phyloP scores from a whole-genome alignment of 768 basidiomycete genomes.

The Megacollybia marginata region DNA sequence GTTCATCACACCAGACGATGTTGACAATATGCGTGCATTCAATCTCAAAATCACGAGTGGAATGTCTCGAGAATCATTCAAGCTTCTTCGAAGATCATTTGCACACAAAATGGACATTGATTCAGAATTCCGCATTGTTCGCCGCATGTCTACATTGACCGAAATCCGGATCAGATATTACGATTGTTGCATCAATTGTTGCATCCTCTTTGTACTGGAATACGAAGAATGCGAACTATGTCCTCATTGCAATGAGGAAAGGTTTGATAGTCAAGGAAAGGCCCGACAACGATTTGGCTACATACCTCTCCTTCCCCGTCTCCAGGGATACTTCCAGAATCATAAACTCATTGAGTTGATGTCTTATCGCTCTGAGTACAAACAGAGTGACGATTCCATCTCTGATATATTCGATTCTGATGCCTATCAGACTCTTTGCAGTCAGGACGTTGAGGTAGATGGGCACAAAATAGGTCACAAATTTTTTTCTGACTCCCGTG shows the following conservation, averaged over 20 bases:
- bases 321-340: slow-evolving; percentile 10
- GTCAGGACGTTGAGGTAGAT: slow-evolving; percentile 13
- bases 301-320: slow-evolving; percentile 20
- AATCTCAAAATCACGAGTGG: slow-evolving; percentile 13
- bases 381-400: not conserved
- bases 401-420: slow-evolving; percentile 24
- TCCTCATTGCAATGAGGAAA: not conserved
- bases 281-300: slow-evolving; percentile 18
- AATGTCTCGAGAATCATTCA: slow-evolving; percentile 16
- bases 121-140: not conserved
- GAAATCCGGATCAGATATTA: slow-evolving; percentile 24
- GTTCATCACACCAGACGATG: too few relatives aligned
- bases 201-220: slow-evolving; percentile 22
- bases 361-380: not conserved
- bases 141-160: slow-evolving; percentile 14
- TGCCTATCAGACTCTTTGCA: slow-evolving; percentile 12
- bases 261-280: slow-evolving; percentile 16
- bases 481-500: slow-evolving; percentile 22
- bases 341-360: too few relatives aligned
- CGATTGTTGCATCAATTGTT: too few relatives aligned
- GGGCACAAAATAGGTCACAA: slow-evolving; percentile 10
- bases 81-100: slow-evolving; percentile 10
- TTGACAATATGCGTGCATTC: too few relatives aligned
- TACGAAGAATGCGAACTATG: too few relatives aligned
- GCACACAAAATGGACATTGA: too few relatives aligned